Evolutionary conservation across 1,284 basidiomycete species (phyloP).

Genomic region (Leccinum solheimii): DNA sequence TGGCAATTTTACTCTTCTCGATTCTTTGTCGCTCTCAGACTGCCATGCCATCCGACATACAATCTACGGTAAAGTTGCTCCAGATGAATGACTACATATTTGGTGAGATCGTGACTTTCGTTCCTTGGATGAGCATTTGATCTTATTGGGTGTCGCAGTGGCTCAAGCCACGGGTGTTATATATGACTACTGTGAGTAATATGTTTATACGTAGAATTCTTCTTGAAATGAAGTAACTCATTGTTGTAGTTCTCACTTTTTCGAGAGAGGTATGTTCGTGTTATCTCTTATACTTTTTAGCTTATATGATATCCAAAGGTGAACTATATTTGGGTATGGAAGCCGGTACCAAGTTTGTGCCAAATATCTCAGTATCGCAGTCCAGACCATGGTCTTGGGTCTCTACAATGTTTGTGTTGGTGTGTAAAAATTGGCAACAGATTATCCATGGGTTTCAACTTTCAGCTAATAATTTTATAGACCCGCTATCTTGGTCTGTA

Average conservation of each 20-base stretch:
- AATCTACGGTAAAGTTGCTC: neutral
- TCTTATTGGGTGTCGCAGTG: neutral
- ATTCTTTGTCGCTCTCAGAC: neutral
- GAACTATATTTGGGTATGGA: neutral
- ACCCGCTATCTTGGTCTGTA: neutral
- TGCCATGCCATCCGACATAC: neutral
- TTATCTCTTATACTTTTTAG: neutral
- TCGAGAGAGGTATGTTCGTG: neutral
- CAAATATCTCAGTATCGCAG: neutral
- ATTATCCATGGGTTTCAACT: too few species aligned
- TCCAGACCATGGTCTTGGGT: neutral
- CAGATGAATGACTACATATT: neutral
- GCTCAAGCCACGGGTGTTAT: neutral
- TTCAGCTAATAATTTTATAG: neutral
- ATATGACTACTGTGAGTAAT: neutral
- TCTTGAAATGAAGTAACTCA: neutral
- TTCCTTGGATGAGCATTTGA: neutral
- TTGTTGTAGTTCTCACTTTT: neutral
- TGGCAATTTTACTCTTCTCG: neutral
- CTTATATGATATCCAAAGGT: neutral
- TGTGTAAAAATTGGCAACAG: neutral
- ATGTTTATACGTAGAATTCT: neutral
- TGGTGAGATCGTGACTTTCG: neutral
- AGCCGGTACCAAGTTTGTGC: neutral
- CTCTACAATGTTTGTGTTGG: neutral